These are phyloP conservation scores for Geranium brycei DNA, from an alignment of 345 rosid genomes.

Conservation along the genomic window DNA sequence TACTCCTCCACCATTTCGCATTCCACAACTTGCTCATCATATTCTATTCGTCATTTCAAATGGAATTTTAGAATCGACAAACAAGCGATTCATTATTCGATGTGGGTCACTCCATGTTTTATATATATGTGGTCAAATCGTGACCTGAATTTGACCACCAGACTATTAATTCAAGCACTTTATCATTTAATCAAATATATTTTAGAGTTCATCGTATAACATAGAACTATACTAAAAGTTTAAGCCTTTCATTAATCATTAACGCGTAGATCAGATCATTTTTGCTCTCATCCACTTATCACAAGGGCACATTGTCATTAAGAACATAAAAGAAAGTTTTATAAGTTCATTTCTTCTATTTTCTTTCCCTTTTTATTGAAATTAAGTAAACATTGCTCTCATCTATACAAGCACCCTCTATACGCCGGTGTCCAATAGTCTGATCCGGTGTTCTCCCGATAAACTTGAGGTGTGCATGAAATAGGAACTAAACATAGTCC, in stretches of 20 bases:
- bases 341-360: background rate
- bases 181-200: no score
- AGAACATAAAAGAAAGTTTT: no score
- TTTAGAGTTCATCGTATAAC: no score
- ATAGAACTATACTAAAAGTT: no score
- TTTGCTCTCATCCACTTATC: no score
- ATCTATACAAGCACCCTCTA: conserved; percentile 62
- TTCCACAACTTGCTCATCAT: background rate
- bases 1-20: background rate
- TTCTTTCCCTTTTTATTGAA: no score
- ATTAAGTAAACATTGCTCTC: conserved; percentile 3
- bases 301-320: no score
- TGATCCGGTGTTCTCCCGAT: conserved; percentile 51
- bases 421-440: conserved; percentile 81
- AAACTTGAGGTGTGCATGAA: conserved; percentile 48
- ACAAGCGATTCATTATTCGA: background rate
- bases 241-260: no score
- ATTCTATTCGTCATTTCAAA: background rate
- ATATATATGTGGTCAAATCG: no score
- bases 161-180: no score
- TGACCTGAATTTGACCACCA: no score
- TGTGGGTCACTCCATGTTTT: background rate
- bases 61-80: background rate
- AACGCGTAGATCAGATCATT: no score
- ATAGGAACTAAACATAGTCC: conserved; percentile 80